Evolutionary conservation across 2,329 filamentous ascomycete species (phyloP).

Genomic region (Zelopaecilomyces penicillatus): DNA sequence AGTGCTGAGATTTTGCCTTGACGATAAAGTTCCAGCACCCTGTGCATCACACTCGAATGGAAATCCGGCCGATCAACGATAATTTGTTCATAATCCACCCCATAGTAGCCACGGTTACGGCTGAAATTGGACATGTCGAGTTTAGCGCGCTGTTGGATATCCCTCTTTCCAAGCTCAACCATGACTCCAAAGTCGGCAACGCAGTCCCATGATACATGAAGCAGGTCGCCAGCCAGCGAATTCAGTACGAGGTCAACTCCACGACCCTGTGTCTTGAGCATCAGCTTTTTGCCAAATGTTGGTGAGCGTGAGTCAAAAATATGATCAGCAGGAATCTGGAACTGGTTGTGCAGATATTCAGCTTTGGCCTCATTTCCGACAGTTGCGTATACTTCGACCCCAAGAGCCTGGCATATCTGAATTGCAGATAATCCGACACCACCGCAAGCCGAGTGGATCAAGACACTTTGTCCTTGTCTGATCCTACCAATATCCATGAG

Average conservation of each 20-base stretch:
- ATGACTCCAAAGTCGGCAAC: background rate
- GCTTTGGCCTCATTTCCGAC: background rate
- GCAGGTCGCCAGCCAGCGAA: background rate
- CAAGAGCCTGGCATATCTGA: background rate
- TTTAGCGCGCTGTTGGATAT: conserved; percentile 11
- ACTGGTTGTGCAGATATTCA: conserved; percentile 5
- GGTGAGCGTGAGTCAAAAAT: conserved; percentile 17
- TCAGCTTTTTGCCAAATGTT: background rate
- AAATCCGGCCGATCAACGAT: conserved; percentile 3
- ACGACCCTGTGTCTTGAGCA: conserved; percentile 1
- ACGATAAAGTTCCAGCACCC: no score
- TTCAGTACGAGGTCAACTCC: conserved; percentile 15
- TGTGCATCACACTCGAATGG: background rate
- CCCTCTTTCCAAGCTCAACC: background rate
- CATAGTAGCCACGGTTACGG: conserved; percentile 4
- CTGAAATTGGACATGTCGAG: background rate
- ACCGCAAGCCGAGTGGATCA: conserved; percentile 24
- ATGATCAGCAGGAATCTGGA: conserved; percentile 18
- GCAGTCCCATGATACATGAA: background rate
- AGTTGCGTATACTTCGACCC: background rate
- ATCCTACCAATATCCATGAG: background rate
- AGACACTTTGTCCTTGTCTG: conserved; percentile 13
- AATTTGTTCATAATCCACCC: conserved; percentile 14
- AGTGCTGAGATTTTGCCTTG: no score
- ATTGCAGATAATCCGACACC: conserved; percentile 23